Base-by-base conservation (phyloP, 805 yeast species). In the Candida stauntonica region DNA sequence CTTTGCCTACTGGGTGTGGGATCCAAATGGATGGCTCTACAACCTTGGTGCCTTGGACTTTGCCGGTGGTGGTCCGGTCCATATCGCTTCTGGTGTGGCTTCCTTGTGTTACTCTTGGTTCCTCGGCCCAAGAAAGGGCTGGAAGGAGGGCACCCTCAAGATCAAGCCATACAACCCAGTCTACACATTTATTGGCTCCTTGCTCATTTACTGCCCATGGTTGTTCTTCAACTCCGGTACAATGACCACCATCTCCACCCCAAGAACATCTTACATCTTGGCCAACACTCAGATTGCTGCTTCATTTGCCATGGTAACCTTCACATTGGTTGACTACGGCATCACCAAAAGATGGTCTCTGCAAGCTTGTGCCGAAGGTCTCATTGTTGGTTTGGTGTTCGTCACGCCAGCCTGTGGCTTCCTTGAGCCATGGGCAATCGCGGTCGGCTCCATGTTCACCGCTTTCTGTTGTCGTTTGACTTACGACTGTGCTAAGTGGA, bases 11-110 rank as follows among this genome's bases (percentile, higher is more conserved):
- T 89, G 98, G 97, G 79, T 85, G 38, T 91, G 98, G 98, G 85
- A 86, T 42, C 58, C 83, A 1, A 83, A 84, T 38, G 98, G 99
- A 31, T 91, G 97, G 97, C 94, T 95, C 29, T 73, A 73, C 46
- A 71, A 76, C 48, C 85, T 95, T 74, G 96, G 95, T n/a, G 97
- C 80, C 4, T 69, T 89, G 36, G 99, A 91, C 61, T 91, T 86
- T 60, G 99, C 99, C n/a, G 99, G 99, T 33, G 98, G 98, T 40
- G 98, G 97, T 2, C 96, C 97, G 2, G 96, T 91, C 15, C 98
- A 91, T 63, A 86, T 93, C 41, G 72, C 88, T 19, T 80, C 94
- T 28, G 98, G 98, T 45, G 85, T 87, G 17, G 86, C 88, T 24
- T 96, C 96, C 2, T 77, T 91, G 50, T 95, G 85, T 7, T 81